Base-by-base conservation (phyloP, 192 early-diverging fungal genomes). In the Blastocladiella britannica region DNA sequence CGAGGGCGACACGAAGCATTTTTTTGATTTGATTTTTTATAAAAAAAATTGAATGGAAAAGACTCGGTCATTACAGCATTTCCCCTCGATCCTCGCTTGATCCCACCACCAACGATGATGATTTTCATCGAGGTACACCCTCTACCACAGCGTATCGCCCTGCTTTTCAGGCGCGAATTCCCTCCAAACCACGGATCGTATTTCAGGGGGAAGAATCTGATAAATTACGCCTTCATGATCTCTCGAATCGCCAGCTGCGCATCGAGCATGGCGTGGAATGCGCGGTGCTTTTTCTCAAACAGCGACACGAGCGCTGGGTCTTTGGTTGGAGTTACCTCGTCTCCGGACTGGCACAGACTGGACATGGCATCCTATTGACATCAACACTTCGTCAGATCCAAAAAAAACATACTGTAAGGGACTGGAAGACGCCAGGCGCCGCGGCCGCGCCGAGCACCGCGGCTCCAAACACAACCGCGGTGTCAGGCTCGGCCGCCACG, bases 391-490 rank as follows among this genome's bases (percentile, higher is more conserved):
- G 53, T n/a, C 56, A 15, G 24, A 54, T 52, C 15, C 59, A 60
- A 15, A 60, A 43, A 9, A 54, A 61, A 31, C 28, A 4, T 47
- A 47, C 37, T 20, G 15, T 20, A 47, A 47, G 37, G 15, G 15
- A 9, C 2, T 20, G 15, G n/a, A 47, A 47, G 15, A 1, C 37
- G 37, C 55, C 60, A 12, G 69, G 56, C 6, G 82, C 83, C 20
- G 71, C 66, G n/a, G n/a, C n/a, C 2, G 75, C 78, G 6, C 83
- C 84, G 31, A 79, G 67, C 7, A 83, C 66, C 3, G 83, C 82
- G 2, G 84, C 76, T 9, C 82, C 82, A 47, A 86, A 62, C 6
- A 87, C 73, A 0, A 82, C 79, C 4, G 79, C 77, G 24, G 66
- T 75, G 47, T 81, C 74, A 24, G 68, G 67, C 27, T 71, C 68